phyloP scores from a whole-genome alignment of 2,329 filamentous ascomycete genomes.

The Colletotrichum eleusines region DNA sequence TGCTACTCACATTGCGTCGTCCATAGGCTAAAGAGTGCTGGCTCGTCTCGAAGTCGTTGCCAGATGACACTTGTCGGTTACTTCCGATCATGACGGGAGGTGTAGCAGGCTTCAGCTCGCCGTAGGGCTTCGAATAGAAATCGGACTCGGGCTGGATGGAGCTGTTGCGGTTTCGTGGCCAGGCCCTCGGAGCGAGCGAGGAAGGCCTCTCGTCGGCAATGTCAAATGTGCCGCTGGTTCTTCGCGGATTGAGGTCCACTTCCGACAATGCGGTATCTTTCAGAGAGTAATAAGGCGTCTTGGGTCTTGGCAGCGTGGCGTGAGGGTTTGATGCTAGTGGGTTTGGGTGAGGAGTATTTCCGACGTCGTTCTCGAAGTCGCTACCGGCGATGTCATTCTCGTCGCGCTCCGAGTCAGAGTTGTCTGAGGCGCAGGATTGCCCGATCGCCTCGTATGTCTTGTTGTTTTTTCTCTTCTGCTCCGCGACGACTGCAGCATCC shows the following conservation, averaged over 20 bases:
- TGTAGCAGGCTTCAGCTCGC: slow-evolving; percentile 65
- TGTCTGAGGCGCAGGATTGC: slow-evolving; percentile 58
- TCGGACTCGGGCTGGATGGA: slow-evolving; percentile 62
- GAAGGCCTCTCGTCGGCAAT: slow-evolving; percentile 56
- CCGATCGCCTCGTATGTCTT: slow-evolving; percentile 60
- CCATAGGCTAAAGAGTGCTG: slow-evolving; percentile 51
- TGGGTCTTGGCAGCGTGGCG: slow-evolving; percentile 43
- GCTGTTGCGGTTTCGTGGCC: slow-evolving; percentile 53
- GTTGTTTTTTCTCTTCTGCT: slow-evolving; percentile 48
- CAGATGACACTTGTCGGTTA: slow-evolving; percentile 68
- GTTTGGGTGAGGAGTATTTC: slow-evolving; percentile 57
- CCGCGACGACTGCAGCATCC: slow-evolving; percentile 51
- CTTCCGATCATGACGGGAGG: slow-evolving; percentile 66
- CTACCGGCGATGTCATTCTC: slow-evolving; percentile 47
- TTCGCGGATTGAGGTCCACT: slow-evolving; percentile 59
- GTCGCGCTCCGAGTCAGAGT: slow-evolving; percentile 56
- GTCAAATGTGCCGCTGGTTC: slow-evolving; percentile 58
- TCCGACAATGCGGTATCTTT: slow-evolving; percentile 56
- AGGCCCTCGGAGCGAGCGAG: slow-evolving; percentile 35
- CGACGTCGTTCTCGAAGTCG: slow-evolving; percentile 45
- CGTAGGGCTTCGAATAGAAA: slow-evolving; percentile 70
- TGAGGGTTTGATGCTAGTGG: slow-evolving; percentile 66
- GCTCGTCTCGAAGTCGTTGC: slow-evolving; percentile 64
- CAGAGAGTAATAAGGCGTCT: slow-evolving; percentile 49
- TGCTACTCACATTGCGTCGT: slow-evolving; percentile 77